Percentiles rank a stretch among this genome's conserved stretches.
phyloP scores from a whole-genome alignment of 345 rosid genomes.

The Eucalyptus grandis region DNA sequence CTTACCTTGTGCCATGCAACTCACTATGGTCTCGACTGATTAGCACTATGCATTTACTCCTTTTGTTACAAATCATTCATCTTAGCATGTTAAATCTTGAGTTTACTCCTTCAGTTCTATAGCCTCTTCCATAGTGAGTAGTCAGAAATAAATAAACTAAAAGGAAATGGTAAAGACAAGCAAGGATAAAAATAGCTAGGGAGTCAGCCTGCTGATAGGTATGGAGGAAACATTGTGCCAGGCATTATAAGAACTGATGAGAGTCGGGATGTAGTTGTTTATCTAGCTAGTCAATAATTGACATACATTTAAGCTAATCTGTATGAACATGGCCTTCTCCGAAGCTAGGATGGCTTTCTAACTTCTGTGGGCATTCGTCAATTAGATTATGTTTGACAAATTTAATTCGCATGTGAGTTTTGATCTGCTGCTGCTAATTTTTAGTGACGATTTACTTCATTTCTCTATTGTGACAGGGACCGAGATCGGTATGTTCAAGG shows the following conservation, averaged over 20 bases:
- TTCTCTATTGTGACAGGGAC: conserved; percentile 34
- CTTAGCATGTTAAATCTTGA: background rate
- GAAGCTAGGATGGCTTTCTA: background rate
- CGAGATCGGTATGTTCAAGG: conserved; percentile 97
- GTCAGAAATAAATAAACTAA: background rate
- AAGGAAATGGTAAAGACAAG: background rate
- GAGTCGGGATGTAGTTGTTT: background rate
- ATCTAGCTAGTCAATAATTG: background rate
- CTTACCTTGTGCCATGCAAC: background rate
- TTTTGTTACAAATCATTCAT: background rate
- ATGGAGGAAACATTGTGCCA: background rate
- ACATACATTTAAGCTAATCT: background rate
- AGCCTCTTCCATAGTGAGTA: background rate
- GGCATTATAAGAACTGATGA: background rate
- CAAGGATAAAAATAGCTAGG: background rate
- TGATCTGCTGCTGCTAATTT: background rate
- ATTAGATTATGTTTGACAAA: background rate
- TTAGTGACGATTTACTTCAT: background rate
- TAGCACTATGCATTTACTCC: background rate
- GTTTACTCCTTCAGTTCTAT: background rate
- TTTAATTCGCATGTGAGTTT: background rate
- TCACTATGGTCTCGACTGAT: background rate
- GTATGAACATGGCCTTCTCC: background rate
- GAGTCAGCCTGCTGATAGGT: background rate
- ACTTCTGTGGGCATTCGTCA: background rate